Evolutionary conservation across 345 rosid genomes (phyloP).

Genomic region (Rhizophora apiculata): DNA sequence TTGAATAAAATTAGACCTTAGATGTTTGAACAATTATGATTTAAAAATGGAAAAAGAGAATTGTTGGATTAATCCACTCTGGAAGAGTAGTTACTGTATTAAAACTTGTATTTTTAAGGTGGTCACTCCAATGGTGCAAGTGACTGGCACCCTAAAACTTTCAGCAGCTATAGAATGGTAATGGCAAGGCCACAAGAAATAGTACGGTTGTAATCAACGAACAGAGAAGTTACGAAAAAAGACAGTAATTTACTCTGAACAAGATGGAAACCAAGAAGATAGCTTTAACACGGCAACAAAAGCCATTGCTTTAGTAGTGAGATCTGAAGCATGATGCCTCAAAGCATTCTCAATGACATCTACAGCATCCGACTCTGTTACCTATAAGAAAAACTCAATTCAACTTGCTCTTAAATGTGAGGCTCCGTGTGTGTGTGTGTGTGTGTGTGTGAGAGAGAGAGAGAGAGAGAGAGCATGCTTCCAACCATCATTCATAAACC

Average conservation of each 20-base stretch:
- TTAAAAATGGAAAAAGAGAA: slow-evolving; percentile 13
- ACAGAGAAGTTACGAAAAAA: slow-evolving; percentile 9
- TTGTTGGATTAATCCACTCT: not conserved
- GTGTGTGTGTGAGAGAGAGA: not conserved
- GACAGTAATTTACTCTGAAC: slow-evolving; percentile 64
- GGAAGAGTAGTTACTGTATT: not conserved
- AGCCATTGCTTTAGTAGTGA: slow-evolving; percentile 89
- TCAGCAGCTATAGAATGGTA: not conserved
- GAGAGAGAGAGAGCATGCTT: not conserved
- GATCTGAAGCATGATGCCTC: slow-evolving; percentile 63
- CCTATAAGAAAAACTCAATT: slow-evolving; percentile 48
- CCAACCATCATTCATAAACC: not conserved
- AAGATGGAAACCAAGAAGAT: slow-evolving; percentile 94
- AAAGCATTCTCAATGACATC: slow-evolving; percentile 73
- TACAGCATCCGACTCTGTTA: slow-evolving; percentile 87
- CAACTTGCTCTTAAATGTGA: not conserved
- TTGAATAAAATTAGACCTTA: not conserved
- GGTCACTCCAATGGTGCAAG: not conserved
- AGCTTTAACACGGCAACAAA: slow-evolving; percentile 81
- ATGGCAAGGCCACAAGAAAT: not conserved
- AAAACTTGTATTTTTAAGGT: not conserved
- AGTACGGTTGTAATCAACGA: not conserved
- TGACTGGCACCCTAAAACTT: not conserved
- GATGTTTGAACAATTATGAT: not conserved
- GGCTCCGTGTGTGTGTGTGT: not conserved